A percentile compares a stretch with the other conserved stretches of the same genome.
These are phyloP conservation scores for Phialemoniopsis sp. DNA, from an alignment of 2,329 filamentous ascomycete species.

Conservation along the genomic window DNA sequence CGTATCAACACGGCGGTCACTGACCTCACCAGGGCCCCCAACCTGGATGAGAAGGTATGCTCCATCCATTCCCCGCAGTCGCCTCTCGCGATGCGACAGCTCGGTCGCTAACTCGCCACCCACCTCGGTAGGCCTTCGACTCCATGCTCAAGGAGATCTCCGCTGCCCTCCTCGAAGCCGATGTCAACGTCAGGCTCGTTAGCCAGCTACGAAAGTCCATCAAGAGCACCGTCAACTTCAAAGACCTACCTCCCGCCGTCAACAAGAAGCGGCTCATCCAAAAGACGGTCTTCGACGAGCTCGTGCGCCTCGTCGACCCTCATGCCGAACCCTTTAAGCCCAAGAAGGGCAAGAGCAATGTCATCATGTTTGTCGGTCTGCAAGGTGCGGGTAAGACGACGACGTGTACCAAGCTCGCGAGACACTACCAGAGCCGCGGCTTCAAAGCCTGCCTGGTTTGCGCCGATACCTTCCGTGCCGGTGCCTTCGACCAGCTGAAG, in stretches of 20 bases:
- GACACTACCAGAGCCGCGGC: constrained; percentile 90
- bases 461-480: constrained; percentile 96
- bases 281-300: constrained; percentile 94
- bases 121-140: constrained; percentile 72
- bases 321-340: constrained; percentile 94
- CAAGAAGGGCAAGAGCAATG: constrained; percentile 91
- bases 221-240: constrained; percentile 86
- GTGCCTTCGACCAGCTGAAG: constrained; percentile 97
- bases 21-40: constrained; percentile 86
- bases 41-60: constrained; percentile 88
- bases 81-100: constrained; percentile 4
- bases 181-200: constrained; percentile 95
- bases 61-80: constrained; percentile 2
- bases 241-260: constrained; percentile 81
- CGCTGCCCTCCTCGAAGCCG: constrained; percentile 89
- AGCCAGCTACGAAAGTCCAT: constrained; percentile 90
- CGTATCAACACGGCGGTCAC: constrained; percentile 96
- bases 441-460: constrained; percentile 94
- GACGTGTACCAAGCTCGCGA: constrained; percentile 92
- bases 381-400: constrained; percentile 98
- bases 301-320: constrained; percentile 92
- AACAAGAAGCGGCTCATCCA: constrained; percentile 99
- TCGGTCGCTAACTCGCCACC: constrained; percentile 24
- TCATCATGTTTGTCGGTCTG: constrained; percentile 99
- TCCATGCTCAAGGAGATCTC: constrained; percentile 98